A percentile compares a stretch with the other conserved stretches of the same genome.
Conservation (phyloP, 306 rosid genomes). For the Cucurbita moschata region DNA sequence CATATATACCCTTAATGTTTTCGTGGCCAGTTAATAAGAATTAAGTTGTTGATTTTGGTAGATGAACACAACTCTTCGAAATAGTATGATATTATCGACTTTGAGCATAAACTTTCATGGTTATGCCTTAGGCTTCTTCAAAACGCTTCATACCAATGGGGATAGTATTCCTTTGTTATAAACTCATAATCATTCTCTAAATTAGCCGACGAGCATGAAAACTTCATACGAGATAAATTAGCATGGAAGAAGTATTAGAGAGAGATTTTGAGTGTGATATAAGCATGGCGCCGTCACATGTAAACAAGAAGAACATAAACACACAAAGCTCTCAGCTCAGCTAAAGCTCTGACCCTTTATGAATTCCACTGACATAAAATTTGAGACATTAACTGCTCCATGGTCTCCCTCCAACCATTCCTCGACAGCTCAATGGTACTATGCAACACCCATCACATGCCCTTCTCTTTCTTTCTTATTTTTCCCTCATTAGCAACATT, state of each 20-base stretch:
- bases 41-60: too few relatives aligned
- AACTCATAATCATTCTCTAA: too few relatives aligned
- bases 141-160: accelerated
- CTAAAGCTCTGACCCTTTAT: not conserved
- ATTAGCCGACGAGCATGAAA: too few relatives aligned
- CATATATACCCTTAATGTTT: too few relatives aligned
- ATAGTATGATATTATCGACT: too few relatives aligned
- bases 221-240: too few relatives aligned
- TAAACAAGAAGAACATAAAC: not conserved
- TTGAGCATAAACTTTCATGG: too few relatives aligned
- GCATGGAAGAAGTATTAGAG: not conserved
- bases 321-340: not conserved
- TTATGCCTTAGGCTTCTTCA: too few relatives aligned
- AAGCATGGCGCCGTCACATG: not conserved
- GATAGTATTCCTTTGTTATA: too few relatives aligned
- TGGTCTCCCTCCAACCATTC: not conserved
- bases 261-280: not conserved
- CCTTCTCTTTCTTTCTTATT: not conserved
- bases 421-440: constrained; percentile 16
- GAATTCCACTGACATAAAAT: not conserved
- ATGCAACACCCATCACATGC: not conserved
- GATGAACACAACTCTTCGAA: too few relatives aligned
- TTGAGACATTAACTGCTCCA: constrained; percentile 8
- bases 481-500: constrained; percentile 1
- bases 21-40: too few relatives aligned